Conservation (phyloP, 2,329 filamentous ascomycete species). For the Esteya vermicola region DNA sequence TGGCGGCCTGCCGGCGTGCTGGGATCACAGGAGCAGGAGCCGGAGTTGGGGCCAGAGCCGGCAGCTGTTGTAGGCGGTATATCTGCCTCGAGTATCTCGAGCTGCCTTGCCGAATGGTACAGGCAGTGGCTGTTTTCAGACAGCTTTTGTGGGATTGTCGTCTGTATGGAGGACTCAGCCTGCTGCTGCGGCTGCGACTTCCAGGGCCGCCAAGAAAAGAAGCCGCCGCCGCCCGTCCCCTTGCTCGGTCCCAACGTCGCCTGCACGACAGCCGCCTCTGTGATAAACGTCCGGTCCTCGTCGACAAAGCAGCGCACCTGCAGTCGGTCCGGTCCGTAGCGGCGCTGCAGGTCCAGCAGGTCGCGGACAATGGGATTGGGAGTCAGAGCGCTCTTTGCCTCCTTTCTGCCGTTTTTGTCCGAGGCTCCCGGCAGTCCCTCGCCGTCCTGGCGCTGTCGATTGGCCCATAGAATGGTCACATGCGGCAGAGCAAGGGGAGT, state of each 20-base stretch:
- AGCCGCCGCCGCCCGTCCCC: no score
- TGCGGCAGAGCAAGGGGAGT: no score
- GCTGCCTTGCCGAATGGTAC: constrained; percentile 15
- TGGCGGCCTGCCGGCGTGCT: constrained; percentile 31
- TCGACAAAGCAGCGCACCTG: constrained; percentile 68
- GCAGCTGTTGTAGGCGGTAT: no score
- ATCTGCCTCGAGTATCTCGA: constrained; percentile 9
- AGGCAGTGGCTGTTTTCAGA: constrained; percentile 7
- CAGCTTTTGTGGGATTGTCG: constrained; percentile 9
- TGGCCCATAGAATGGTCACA: constrained; percentile 75
- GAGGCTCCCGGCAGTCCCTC: no score
- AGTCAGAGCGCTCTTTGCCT: no score
- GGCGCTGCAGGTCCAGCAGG: constrained; percentile 51
- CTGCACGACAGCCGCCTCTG: constrained; percentile 32
- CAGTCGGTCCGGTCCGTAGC: constrained; percentile 37
- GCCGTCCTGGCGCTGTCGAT: constrained; percentile 51
- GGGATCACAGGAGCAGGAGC: constrained; percentile 15
- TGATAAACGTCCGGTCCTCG: constrained; percentile 57
- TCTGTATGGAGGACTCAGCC: background rate
- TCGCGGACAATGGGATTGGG: constrained; percentile 40
- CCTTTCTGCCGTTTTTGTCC: no score
- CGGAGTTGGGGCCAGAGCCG: no score
- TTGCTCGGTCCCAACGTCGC: constrained; percentile 7
- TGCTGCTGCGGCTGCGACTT: background rate
- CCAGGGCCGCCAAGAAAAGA: no score